Base-by-base conservation (phyloP, 177 flowering plant species). In the Vitis hybrid region DNA sequence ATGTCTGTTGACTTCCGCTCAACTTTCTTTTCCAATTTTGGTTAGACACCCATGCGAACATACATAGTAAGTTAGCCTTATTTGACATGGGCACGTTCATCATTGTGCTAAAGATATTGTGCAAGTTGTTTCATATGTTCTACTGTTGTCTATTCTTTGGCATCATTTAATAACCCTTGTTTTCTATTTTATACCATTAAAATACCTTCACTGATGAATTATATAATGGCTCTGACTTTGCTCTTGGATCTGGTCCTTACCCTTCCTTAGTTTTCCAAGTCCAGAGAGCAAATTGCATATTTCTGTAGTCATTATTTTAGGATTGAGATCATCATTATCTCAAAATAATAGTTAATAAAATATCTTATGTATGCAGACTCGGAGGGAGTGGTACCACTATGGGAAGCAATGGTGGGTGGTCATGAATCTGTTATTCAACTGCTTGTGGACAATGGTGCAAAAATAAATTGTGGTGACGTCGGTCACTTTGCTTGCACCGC, bases 401-500 rank as follows among this genome's bases (percentile, higher is more conserved):
- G 98, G 99, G 98, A 96, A 55, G 98, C 98, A 55, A 85, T 96
- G 26, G 56, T 83, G 19, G 85, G 76, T 32, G 83, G 83, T 2
- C 90, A 93, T 69, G 84, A 87, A 50, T 2, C 73, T 0, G 83
- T 94, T 70, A 70, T 71, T 50, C 85, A 86, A 57, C 62, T 87
- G 21, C 77, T 94, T 17, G 7, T 65, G 12, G 88, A 88, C 51
- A 87, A 89, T 66, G 97, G 97, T 19, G 97, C 96, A 7, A 72
- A 71, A 62, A 45, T 94, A 39, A 21, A 52, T 6, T 66, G 76
- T 0, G 97, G 98, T 2, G 94, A 94, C 48, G 78, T 89, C 19
- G 97, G 96, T 18, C 86, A 74, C 11, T 94, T 76, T 75, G 93
- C 97, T 1, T 91, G 97, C 83, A 79, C 72, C 50, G 99, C 97